These are phyloP conservation scores for Saccharomyces pastorianus DNA, from an alignment of 1,139 yeast genomes.

Conservation along the genomic window DNA sequence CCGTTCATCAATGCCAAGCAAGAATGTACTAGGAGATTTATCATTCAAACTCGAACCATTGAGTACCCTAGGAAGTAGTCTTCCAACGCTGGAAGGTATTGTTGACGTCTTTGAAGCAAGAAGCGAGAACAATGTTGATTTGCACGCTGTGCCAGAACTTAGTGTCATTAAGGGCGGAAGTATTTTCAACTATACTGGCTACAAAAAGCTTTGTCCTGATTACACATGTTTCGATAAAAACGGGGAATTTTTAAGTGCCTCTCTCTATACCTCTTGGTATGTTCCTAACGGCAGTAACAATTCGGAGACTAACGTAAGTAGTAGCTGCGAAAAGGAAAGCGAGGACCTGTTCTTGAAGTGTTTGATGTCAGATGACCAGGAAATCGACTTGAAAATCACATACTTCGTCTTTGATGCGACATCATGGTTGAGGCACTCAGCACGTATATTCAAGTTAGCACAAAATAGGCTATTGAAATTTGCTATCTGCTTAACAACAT, in stretches of 20 bases:
- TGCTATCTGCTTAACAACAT: slow-evolving; percentile 65
- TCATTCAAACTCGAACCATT: slow-evolving; percentile 17
- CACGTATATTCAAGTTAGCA: slow-evolving; percentile 62
- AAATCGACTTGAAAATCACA: slow-evolving; percentile 38
- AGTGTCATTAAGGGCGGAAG: slow-evolving; percentile 25
- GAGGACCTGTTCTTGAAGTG: neutral
- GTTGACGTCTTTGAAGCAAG: slow-evolving; percentile 17
- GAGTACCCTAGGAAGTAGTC: neutral
- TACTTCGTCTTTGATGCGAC: slow-evolving; percentile 67
- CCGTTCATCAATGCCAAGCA: slow-evolving; percentile 8
- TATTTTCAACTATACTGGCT: slow-evolving; percentile 29
- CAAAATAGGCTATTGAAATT: slow-evolving; percentile 49
- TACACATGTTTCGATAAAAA: slow-evolving; percentile 28
- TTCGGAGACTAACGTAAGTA: slow-evolving; percentile 3
- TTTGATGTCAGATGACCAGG: neutral
- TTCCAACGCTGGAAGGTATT: slow-evolving; percentile 3
- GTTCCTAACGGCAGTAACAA: slow-evolving; percentile 8
- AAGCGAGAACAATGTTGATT: slow-evolving; percentile 16
- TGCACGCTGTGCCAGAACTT: slow-evolving; percentile 16
- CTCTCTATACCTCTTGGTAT: slow-evolving; percentile 28
- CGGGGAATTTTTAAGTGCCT: slow-evolving; percentile 30
- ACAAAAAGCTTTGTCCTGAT: slow-evolving; percentile 24
- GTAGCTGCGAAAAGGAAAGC: neutral
- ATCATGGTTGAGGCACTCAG: slow-evolving; percentile 76
- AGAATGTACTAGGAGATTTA: slow-evolving; percentile 16